Conservation (phyloP, 176 grass and related monocot genomes). For the Eremochloa ophiuroides region DNA sequence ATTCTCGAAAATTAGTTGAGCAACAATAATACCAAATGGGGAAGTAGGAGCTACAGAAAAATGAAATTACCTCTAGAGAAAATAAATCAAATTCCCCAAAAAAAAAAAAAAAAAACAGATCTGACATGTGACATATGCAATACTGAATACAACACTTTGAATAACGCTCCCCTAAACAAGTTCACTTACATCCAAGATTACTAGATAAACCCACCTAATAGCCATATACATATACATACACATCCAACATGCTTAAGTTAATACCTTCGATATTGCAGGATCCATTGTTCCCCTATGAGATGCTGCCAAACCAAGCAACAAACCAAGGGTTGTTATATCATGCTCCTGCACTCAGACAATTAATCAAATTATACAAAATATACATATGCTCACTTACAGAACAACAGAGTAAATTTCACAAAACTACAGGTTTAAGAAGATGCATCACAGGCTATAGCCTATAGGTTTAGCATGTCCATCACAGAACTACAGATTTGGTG, state of each 20-base stretch:
- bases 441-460: neutral
- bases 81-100: conserved; percentile 21
- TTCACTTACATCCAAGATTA: neutral
- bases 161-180: conserved; percentile 7
- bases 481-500: neutral
- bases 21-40: neutral
- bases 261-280: conserved; percentile 86
- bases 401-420: neutral
- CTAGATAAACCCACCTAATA: conserved; percentile 11
- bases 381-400: conserved; percentile 4
- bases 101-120: neutral
- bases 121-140: neutral
- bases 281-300: conserved; percentile 94
- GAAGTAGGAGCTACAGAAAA: neutral
- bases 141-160: neutral
- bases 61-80: neutral
- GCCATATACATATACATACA: neutral
- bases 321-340: conserved; percentile 85
- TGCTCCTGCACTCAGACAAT: conserved; percentile 60
- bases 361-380: conserved; percentile 5
- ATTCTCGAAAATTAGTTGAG: neutral
- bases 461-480: neutral
- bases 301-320: conserved; percentile 86
- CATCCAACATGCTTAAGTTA: conserved; percentile 1
- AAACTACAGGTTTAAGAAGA: neutral